These are phyloP conservation scores for Stagonosporopsis chrysanthemi DNA, from an alignment of 2,329 filamentous ascomycete genomes.

Conservation along the genomic window DNA sequence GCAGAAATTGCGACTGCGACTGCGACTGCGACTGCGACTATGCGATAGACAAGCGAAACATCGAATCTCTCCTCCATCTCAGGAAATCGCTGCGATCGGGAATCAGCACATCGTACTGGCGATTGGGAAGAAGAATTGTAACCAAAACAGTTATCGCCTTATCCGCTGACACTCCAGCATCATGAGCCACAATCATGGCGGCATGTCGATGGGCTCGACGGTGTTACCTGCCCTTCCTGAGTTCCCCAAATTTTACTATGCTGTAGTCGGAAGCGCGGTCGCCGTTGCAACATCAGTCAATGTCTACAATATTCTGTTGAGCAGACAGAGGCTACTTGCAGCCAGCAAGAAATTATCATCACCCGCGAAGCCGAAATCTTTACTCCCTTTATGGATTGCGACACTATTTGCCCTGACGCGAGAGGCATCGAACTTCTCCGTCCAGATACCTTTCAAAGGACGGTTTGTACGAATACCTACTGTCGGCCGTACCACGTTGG, in stretches of 20 bases:
- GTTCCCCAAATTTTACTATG: slow-evolving; percentile 63
- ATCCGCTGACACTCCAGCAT: slow-evolving; percentile 16
- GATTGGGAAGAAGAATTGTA: slow-evolving; percentile 6
- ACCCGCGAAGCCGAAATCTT: slow-evolving; percentile 62
- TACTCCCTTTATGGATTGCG: slow-evolving; percentile 58
- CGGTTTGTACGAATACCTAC: slow-evolving; percentile 51
- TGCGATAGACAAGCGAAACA: slow-evolving; percentile 14
- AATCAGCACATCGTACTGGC: slow-evolving; percentile 4
- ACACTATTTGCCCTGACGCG: slow-evolving; percentile 62
- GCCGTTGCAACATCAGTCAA: slow-evolving; percentile 55
- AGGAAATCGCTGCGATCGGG: slow-evolving; percentile 4
- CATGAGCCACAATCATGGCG: slow-evolving; percentile 34
- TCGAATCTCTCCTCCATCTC: neutral
- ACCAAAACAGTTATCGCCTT: slow-evolving; percentile 20
- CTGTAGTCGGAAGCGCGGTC: slow-evolving; percentile 56
- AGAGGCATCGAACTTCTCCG: slow-evolving; percentile 60
- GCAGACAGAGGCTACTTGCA: slow-evolving; percentile 60
- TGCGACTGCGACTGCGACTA: slow-evolving; percentile 1
- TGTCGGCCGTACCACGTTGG: slow-evolving; percentile 49
- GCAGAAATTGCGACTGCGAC: neutral
- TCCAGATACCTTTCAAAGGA: slow-evolving; percentile 45
- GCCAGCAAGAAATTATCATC: slow-evolving; percentile 48
- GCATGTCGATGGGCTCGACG: slow-evolving; percentile 44
- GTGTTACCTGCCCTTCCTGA: slow-evolving; percentile 55
- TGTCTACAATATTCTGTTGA: slow-evolving; percentile 57